Conservation (phyloP, 2,329 filamentous ascomycete species). For the Colletotrichum australisinense region DNA sequence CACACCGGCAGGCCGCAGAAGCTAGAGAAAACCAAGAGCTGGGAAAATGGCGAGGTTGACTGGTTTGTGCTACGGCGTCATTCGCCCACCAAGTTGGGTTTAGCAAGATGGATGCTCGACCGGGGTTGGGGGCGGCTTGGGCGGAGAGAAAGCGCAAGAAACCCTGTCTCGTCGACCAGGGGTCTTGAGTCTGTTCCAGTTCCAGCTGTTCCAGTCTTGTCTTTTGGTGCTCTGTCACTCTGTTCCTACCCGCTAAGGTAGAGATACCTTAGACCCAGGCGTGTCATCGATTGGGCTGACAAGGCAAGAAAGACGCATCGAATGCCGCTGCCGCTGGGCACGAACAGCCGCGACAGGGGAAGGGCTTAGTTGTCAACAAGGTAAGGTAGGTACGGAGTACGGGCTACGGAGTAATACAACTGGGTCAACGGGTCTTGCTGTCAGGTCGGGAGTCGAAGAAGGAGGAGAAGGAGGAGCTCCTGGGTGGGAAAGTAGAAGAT, state of each 20-base stretch:
- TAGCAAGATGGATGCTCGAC: slow-evolving; percentile 25
- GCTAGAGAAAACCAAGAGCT: neutral
- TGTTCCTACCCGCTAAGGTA: slow-evolving; percentile 14
- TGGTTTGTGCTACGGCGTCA: slow-evolving; percentile 34
- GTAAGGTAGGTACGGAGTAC: neutral
- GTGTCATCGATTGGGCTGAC: slow-evolving; percentile 32
- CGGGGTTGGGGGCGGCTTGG: slow-evolving; percentile 21
- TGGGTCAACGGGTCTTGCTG: neutral
- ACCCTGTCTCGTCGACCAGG: slow-evolving; percentile 12
- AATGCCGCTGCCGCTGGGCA: slow-evolving; percentile 17
- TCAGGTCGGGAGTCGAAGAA: neutral
- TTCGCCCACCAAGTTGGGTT: slow-evolving; percentile 26
- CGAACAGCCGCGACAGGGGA: slow-evolving; percentile 31
- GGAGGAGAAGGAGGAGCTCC: slow-evolving; percentile 8
- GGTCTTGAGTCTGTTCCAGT: slow-evolving; percentile 21
- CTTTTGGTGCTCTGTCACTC: neutral
- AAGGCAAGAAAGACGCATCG: slow-evolving; percentile 8
- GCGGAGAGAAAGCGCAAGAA: slow-evolving; percentile 16
- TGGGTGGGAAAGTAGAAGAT: neutral
- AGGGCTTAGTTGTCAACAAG: slow-evolving; percentile 12
- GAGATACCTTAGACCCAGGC: neutral
- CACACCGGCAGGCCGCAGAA: neutral
- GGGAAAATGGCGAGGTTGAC: slow-evolving; percentile 37
- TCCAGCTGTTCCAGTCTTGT: neutral
- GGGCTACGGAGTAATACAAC: too few species aligned